Base-by-base conservation (phyloP, 768 basidiomycete species). In the Tylopilus subfusipes region DNA sequence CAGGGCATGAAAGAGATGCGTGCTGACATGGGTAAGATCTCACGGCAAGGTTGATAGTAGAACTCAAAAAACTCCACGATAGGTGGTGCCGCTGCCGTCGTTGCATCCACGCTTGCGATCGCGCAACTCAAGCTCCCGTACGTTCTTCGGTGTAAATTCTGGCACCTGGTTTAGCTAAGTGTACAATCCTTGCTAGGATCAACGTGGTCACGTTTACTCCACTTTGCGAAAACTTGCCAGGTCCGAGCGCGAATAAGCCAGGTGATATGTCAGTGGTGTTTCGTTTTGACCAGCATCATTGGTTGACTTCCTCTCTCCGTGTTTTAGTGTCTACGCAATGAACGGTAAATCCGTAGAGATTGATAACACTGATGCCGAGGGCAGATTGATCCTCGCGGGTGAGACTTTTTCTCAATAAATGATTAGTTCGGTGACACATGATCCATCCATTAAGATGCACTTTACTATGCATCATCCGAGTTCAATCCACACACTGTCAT, bases 331-430 rank as follows among this genome's bases (percentile, higher is more conserved):
- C 59, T 88, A 88, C 57, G 87, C 90, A 6, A 92, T 92, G 87
- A 92, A 92, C 60, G 90, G 92, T 34, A 93, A 92, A 70, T 83
- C 86, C 0, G 79, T 93, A 18, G 90, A 93, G 66, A 80, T 93
- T 27, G 90, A 93, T 71, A 92, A 92, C 67, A 93, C 91, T 0
- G 92, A 91, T 65, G 89, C 89, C 7, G 90, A 90, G 63, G 90
- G 88, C 12, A 83, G 90, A 13, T 73, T 93, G 40, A 75, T 92
- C 29, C 81, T 93, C 45, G 80, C 90, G 45, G 85, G 84, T 85
- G 52, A 42, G 76, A 62, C 40, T 40, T 34, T 1, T 30, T 42
- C 30, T 51, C 34, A 12, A 33, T 34, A 13, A 21, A 25, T 38
- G n/a, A 12, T 34, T 19, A 12, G 6, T 34, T 30, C 4, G 11